Evolutionary conservation across 805 yeast genomes (phyloP).

Genomic region (Wickerhamiella hasegawae): DNA sequence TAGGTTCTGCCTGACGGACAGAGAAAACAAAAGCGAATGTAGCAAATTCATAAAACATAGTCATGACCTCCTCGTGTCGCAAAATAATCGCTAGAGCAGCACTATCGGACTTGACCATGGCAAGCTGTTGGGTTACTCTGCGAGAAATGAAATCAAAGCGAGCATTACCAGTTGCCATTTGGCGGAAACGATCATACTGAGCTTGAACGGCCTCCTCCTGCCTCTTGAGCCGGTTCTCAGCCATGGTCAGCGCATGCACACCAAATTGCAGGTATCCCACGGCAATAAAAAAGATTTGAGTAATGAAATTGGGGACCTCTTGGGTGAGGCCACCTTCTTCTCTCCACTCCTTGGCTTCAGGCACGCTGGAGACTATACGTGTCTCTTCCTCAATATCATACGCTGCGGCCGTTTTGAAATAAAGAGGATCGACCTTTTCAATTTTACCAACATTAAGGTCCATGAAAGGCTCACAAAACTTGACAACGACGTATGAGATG

Average conservation of each 20-base stretch:
- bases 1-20: slow-evolving; percentile 56
- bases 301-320: slow-evolving; percentile 51
- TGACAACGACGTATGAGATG: slow-evolving; percentile 47
- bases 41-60: slow-evolving; percentile 59
- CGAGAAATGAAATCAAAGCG: slow-evolving; percentile 17
- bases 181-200: slow-evolving; percentile 5
- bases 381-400: slow-evolving; percentile 69
- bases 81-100: slow-evolving; percentile 51
- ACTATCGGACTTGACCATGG: slow-evolving; percentile 28
- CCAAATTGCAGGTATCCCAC: slow-evolving; percentile 78
- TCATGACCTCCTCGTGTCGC: slow-evolving; percentile 37
- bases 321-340: slow-evolving; percentile 24
- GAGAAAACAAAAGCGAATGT: slow-evolving; percentile 63
- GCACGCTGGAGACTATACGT: slow-evolving; percentile 57
- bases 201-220: slow-evolving; percentile 23
- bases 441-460: slow-evolving; percentile 50
- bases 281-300: slow-evolving; percentile 74
- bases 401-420: slow-evolving; percentile 37
- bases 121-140: slow-evolving; percentile 30
- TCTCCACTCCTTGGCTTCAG: slow-evolving; percentile 49
- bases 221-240: slow-evolving; percentile 37
- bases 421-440: slow-evolving; percentile 61
- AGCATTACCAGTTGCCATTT: slow-evolving; percentile 9
- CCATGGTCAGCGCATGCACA: slow-evolving; percentile 56
- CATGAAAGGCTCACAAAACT: slow-evolving; percentile 70